These are phyloP conservation scores for Pythium pyrilobum DNA, from an alignment of 352 stramenopile genomes.

Conservation along the genomic window DNA sequence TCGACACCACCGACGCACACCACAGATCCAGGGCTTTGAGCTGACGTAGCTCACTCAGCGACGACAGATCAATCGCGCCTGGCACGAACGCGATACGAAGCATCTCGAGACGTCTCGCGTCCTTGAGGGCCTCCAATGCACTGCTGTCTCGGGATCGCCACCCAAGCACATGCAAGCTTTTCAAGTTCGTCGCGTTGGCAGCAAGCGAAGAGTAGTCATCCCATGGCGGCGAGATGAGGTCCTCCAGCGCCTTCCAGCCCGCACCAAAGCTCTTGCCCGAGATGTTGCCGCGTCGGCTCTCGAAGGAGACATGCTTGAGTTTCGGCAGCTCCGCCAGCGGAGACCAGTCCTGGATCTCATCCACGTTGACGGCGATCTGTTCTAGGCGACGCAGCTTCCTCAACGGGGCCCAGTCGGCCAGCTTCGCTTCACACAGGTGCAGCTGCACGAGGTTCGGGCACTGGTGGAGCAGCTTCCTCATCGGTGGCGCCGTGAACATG, in stretches of 20 bases:
- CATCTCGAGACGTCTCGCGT: neutral
- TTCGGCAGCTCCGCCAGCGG: slow-evolving; percentile 1
- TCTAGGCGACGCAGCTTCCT: neutral
- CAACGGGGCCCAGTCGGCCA: slow-evolving; percentile 4
- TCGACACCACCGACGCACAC: slow-evolving; percentile 10
- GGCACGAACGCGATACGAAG: slow-evolving; percentile 14
- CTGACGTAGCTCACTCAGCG: slow-evolving; percentile 8
- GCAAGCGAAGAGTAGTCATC: slow-evolving; percentile 12
- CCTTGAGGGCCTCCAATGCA: slow-evolving; percentile 3
- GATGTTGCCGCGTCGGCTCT: neutral
- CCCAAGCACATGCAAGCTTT: slow-evolving; percentile 1
- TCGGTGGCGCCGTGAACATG: neutral
- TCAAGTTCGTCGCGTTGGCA: neutral
- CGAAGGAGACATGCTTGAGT: slow-evolving; percentile 4
- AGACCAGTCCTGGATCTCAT: slow-evolving; percentile 9
- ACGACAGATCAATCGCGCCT: slow-evolving; percentile 12
- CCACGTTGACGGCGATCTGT: slow-evolving; percentile 9
- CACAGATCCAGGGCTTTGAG: slow-evolving; percentile 9
- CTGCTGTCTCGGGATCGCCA: slow-evolving; percentile 16
- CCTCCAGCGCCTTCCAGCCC: slow-evolving; percentile 10
- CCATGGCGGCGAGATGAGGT: slow-evolving; percentile 14
- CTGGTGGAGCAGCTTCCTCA: neutral
- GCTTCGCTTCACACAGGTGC: slow-evolving; percentile 1
- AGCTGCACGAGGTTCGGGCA: slow-evolving; percentile 1
- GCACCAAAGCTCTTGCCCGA: neutral